These are phyloP conservation scores for Dalbergia cultrata DNA, from an alignment of 306 rosid genomes.

Conservation along the genomic window DNA sequence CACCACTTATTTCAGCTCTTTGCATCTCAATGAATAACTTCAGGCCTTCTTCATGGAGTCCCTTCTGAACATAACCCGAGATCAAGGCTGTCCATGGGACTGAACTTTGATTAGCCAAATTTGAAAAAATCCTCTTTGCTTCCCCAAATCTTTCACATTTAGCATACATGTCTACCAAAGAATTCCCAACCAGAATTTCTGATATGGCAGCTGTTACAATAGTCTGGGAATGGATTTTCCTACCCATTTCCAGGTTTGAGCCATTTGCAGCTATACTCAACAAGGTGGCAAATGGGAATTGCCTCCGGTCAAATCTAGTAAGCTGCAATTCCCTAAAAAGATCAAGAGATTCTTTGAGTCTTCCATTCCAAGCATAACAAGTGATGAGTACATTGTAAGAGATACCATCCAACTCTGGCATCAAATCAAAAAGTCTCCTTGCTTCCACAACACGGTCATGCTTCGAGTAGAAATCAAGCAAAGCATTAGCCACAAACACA, in stretches of 20 bases:
- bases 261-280: conserved; percentile 82
- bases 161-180: conserved; percentile 94
- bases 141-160: conserved; percentile 78
- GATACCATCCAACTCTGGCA: conserved; percentile 86
- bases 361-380: conserved; percentile 67
- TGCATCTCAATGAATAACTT: conserved; percentile 71
- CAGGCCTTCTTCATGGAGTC: conserved; percentile 73
- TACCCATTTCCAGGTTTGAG: conserved; percentile 71
- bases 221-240: conserved; percentile 81
- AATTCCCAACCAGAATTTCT: conserved; percentile 72
- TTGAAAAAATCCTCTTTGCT: conserved; percentile 68
- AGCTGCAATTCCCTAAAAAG: conserved; percentile 66
- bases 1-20: conserved; percentile 60
- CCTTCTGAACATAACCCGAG: conserved; percentile 78
- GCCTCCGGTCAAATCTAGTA: conserved; percentile 69
- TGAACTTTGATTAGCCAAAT: conserved; percentile 63
- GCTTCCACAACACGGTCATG: conserved; percentile 65
- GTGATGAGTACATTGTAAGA: conserved; percentile 82
- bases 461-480: conserved; percentile 90
- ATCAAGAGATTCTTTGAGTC: conserved; percentile 58
- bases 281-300: conserved; percentile 80
- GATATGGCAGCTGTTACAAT: conserved; percentile 61
- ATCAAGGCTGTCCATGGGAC: conserved; percentile 96
- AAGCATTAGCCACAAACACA: conserved; percentile 90
- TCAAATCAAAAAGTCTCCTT: conserved; percentile 68